Conservation (phyloP, 805 yeast genomes). For the Pichia thaimueangensis region DNA sequence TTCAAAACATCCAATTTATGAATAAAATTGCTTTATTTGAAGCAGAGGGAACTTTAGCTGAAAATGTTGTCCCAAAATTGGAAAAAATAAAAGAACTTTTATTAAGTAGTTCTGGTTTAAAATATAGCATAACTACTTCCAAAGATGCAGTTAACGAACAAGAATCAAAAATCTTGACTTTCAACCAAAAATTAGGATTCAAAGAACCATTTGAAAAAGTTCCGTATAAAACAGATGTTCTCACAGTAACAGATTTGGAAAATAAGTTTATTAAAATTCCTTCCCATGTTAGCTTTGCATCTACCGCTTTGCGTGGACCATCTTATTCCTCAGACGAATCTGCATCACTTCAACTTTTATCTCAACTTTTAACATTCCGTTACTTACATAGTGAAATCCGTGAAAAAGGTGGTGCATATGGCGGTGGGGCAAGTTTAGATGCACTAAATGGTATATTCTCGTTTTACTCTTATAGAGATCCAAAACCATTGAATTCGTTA, state of each 20-base stretch:
- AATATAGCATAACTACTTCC: slow-evolving; percentile 56
- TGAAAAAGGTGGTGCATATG: slow-evolving; percentile 97
- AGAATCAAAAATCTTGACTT: slow-evolving; percentile 32
- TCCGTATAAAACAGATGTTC: slow-evolving; percentile 12
- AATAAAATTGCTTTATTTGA: slow-evolving; percentile 51
- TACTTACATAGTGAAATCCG: slow-evolving; percentile 83
- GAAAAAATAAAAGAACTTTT: slow-evolving; percentile 42
- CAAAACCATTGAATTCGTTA: slow-evolving; percentile 70
- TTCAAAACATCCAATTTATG: slow-evolving; percentile 69
- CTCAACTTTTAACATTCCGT: slow-evolving; percentile 76
- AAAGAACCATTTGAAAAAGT: slow-evolving; percentile 8
- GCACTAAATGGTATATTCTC: slow-evolving; percentile 75
- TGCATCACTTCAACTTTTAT: slow-evolving; percentile 75
- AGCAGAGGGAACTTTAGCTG: slow-evolving; percentile 41
- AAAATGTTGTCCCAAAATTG: slow-evolving; percentile 61
- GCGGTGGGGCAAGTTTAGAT: slow-evolving; percentile 86
- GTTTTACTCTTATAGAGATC: slow-evolving; percentile 91
- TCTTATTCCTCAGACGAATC: slow-evolving; percentile 67
- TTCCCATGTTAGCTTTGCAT: slow-evolving; percentile 81
- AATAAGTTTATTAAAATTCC: slow-evolving; percentile 56
- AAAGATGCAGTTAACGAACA: slow-evolving; percentile 32
- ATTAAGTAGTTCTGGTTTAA: slow-evolving; percentile 37
- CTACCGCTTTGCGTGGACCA: slow-evolving; percentile 61
- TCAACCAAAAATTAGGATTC: slow-evolving; percentile 19
- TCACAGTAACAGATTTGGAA: neutral